A percentile compares a stretch with the other conserved stretches of the same genome.
Evolutionary conservation across 805 yeast genomes (phyloP).

Genomic region (Wickerhamiella slavikovae): DNA sequence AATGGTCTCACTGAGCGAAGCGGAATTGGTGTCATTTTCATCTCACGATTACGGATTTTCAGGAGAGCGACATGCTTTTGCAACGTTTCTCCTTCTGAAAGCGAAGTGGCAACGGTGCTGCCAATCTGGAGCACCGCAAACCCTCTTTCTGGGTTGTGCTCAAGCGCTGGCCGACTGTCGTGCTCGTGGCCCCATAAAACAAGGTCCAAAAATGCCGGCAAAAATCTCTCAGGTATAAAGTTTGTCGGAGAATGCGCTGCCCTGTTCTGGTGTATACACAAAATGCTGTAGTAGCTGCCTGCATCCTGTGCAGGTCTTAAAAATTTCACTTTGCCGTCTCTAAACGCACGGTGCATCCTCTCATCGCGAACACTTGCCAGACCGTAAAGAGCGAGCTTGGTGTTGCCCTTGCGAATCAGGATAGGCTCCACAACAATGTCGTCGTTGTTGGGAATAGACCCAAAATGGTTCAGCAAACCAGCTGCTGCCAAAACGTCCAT

Average conservation of each 20-base stretch:
- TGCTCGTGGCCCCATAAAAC: constrained; percentile 98
- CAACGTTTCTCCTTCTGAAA: constrained; percentile 65
- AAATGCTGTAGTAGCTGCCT: constrained; percentile 61
- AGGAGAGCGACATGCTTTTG: constrained; percentile 57
- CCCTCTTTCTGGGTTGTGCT: constrained; percentile 29
- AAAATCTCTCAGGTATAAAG: constrained; percentile 62
- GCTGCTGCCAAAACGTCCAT: constrained; percentile 64
- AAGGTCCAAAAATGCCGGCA: constrained; percentile 66
- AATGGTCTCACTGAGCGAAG: constrained; percentile 68
- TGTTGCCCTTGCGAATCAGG: constrained; percentile 59
- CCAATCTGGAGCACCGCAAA: constrained; percentile 83
- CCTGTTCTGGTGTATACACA: constrained; percentile 83
- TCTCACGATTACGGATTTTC: constrained; percentile 36
- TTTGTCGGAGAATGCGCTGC: constrained; percentile 60
- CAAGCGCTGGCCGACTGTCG: constrained; percentile 64
- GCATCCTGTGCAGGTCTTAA: constrained; percentile 39
- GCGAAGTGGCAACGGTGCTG: constrained; percentile 78
- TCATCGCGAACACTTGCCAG: constrained; percentile 80
- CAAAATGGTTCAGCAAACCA: constrained; percentile 80
- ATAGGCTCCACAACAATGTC: constrained; percentile 56
- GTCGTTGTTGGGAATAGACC: constrained; percentile 58
- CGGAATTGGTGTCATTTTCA: constrained; percentile 35
- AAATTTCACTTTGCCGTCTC: constrained; percentile 63
- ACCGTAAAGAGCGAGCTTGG: constrained; percentile 75
- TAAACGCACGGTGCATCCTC: constrained; percentile 58